phyloP scores from a whole-genome alignment of 2,329 filamentous ascomycete species.

The Diaporthe sp. region DNA sequence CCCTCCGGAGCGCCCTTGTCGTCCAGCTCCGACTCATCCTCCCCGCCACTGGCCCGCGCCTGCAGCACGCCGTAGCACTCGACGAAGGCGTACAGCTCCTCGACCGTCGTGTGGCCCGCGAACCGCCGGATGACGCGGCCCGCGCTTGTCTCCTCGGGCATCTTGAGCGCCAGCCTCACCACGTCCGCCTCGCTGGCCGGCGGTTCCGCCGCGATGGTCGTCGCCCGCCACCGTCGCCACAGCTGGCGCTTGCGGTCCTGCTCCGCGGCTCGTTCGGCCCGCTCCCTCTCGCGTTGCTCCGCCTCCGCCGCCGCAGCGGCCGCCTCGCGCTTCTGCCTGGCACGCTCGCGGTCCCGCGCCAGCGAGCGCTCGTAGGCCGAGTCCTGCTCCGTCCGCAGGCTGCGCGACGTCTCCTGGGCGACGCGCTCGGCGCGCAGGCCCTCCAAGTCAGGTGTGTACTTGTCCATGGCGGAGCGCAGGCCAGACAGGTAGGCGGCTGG shows the following conservation, averaged over 20 bases:
- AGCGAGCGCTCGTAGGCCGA: conserved; percentile 93
- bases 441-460: conserved; percentile 82
- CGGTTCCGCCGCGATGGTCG: conserved; percentile 78
- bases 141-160: conserved; percentile 71
- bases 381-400: conserved; percentile 88
- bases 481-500: conserved; percentile 81
- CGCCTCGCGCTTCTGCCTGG: conserved; percentile 81
- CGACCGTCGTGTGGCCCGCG: conserved; percentile 75
- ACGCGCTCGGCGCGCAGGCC: conserved; percentile 81
- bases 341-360: conserved; percentile 88
- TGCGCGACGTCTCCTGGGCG: conserved; percentile 85
- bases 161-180: conserved; percentile 78
- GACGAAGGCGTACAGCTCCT: conserved; percentile 96
- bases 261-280: conserved; percentile 71
- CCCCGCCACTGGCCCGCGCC: conserved; percentile 46
- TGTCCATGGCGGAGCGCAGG: conserved; percentile 78
- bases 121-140: conserved; percentile 86
- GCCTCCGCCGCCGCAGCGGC: conserved; percentile 78
- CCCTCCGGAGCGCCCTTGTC: conserved; percentile 68
- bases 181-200: conserved; percentile 71
- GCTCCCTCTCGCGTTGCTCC: conserved; percentile 70
- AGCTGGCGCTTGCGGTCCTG: conserved; percentile 64
- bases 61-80: conserved; percentile 84
- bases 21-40: conserved; percentile 46
- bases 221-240: conserved; percentile 86